Evolutionary conservation across 371 early-diverging fungal genomes (phyloP), one percentile per base, ranked within the genome.

Genomic region (Batrachochytrium dendrobatidis): DNA sequence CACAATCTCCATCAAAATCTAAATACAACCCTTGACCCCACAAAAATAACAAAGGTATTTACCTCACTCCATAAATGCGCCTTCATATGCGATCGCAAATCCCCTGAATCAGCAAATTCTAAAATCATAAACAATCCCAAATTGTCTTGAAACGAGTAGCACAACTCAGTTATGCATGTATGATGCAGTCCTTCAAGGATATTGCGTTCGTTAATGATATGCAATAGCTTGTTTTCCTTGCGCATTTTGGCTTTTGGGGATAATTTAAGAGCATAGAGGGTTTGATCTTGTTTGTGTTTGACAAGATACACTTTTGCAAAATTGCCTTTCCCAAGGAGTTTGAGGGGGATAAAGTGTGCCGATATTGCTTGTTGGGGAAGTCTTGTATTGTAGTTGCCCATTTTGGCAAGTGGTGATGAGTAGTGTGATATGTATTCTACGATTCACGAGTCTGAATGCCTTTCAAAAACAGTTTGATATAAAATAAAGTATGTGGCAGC

Each of bases 81-180:
- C 34, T 86, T 86, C 26, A 89, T 63, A 68, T 89, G 85, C 56
- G 86, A 88, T 5, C 89, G 79, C 35, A 95, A 69, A 70, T 95
- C 96, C 8, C 95, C 95, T 53, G 94, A 92, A 15, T 79, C 62
- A 73, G 86, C 87, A 64, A 88, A 56, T 66, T 90, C 91, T 20
- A 91, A 63, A 12, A 90, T 77, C 82, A 88, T 87, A 58, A 54
- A 91, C 81, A 90, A 79, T 60, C 84, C 80, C 28, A 88, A 85
- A 34, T 81, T 80, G 62, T 91, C 92, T 67, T 90, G 90, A 61
- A 89, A 91, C 2, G 88, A 87, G 72, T 86, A 91, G 34, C 89
- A 80, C 51, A 91, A 63, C 62, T 89, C 85, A 59, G 81, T 83
- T 24, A 92, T 73, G 59, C 88, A 87, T 0, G 89, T 84, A 68